Base-by-base conservation (phyloP, 2,329 filamentous ascomycete species). In the Colletotrichum sp. region DNA sequence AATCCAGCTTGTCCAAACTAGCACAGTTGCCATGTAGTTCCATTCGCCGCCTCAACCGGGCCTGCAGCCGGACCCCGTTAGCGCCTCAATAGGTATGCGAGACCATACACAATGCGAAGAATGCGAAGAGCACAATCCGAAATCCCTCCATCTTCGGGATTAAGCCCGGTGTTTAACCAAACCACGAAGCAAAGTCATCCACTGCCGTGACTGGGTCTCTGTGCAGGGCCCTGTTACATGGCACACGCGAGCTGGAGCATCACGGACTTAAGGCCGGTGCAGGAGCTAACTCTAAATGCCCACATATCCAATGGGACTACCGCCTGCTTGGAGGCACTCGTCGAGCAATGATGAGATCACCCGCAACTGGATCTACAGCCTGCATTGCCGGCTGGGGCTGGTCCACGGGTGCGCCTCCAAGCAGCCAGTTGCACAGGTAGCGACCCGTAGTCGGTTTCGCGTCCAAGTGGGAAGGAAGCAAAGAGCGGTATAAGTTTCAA, bases 291-390 rank as follows among this genome's bases (percentile, higher is more conserved):
- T 59, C 32, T 59, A 68, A 72, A 73, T 30, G n/a, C 65, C 24
- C 39, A 66, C 32, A 76, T 68, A 55, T 64, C 73, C 73, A 73
- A 57, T 60, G 49, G 57, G 44, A 59, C 62, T 52, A 32, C n/a
- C 16, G 16, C 15, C 4, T 10, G 18, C 21, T 36, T 16, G 34
- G 4, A 21, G 26, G 28, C 18, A 52, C 34, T 75, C 60, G 13
- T 36, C 26, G 32, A 68, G 63, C 39, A 63, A 68, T 39, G 13
- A 72, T 72, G 69, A 76, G 26, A 68, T 72, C 73, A 76, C 44
- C 32, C 18, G 26, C 8, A 28, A 32, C 30, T 49, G 13, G 28
- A 66, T 26, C 36, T 55, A 32, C 62, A 30, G 36, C 30, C 21
- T 55, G 52, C 30, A 32, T 49, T 49, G 44, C 44, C 21, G 36